These are phyloP conservation scores for Cyberlindnera amylophila DNA, from an alignment of 805 yeast species.

Conservation along the genomic window DNA sequence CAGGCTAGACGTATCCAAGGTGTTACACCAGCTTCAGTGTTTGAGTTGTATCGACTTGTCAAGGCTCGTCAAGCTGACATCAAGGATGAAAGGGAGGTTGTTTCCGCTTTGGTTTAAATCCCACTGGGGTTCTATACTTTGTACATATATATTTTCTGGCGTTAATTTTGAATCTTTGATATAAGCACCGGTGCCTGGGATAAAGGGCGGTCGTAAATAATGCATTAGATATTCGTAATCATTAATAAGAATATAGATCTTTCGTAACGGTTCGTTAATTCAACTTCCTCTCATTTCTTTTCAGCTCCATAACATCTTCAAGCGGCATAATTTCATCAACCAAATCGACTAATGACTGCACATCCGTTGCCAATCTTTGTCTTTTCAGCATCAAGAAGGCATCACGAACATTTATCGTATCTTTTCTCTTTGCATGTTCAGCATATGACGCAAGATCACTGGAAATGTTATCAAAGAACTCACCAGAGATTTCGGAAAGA, in stretches of 20 bases:
- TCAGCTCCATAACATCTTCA: conserved; percentile 27
- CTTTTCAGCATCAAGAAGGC: conserved; percentile 29
- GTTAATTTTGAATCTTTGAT: too few relatives aligned
- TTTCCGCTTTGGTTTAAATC: not conserved
- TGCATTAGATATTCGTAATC: too few relatives aligned
- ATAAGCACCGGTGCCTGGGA: too few relatives aligned
- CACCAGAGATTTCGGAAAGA: conserved; percentile 25
- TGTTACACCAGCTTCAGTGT: conserved; percentile 87
- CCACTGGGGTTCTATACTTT: too few relatives aligned
- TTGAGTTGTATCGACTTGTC: conserved; percentile 63
- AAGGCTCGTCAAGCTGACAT: conserved; percentile 28
- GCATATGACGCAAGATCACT: conserved; percentile 32
- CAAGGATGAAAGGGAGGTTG: conserved; percentile 18
- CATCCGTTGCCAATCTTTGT: conserved; percentile 25
- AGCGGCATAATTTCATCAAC: conserved; percentile 30
- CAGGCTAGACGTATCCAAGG: conserved; percentile 96
- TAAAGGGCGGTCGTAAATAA: too few relatives aligned
- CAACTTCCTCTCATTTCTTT: conserved; percentile 10
- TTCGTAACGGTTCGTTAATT: not conserved
- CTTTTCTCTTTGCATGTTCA: conserved; percentile 27
- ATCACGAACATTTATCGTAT: conserved; percentile 26
- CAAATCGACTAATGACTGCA: conserved; percentile 21
- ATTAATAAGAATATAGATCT: too few relatives aligned
- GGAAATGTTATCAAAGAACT: conserved; percentile 28
- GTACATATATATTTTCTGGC: too few relatives aligned